Evolutionary conservation across 2,329 filamentous ascomycete species (phyloP).

Genomic region (Fusarium multiceps): DNA sequence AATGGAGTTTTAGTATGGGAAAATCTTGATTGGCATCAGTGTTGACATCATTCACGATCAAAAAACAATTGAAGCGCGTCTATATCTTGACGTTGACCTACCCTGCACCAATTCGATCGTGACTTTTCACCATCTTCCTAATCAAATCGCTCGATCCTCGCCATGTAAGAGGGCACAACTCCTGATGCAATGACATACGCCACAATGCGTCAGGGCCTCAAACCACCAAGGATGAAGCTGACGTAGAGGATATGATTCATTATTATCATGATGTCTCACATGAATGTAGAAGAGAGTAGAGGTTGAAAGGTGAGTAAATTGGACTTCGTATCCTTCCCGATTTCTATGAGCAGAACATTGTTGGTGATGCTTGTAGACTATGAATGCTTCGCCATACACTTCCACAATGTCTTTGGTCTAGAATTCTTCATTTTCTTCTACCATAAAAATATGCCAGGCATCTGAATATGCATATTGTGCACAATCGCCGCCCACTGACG

Average conservation of each 20-base stretch:
- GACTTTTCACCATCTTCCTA: constrained; percentile 5
- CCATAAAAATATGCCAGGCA: background rate
- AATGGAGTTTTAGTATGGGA: background rate
- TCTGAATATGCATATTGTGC: background rate
- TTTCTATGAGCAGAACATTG: too few relatives aligned
- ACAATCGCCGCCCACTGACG: background rate
- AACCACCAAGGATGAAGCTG: background rate
- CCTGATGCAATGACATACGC: constrained; percentile 10
- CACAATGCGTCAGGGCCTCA: constrained; percentile 1
- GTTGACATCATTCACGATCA: background rate
- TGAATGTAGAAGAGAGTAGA: background rate
- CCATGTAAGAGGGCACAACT: background rate
- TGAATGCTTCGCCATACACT: too few relatives aligned
- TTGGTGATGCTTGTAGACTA: too few relatives aligned
- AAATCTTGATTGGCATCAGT: background rate
- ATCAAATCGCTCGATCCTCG: background rate
- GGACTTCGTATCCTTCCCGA: too few relatives aligned
- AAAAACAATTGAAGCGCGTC: background rate
- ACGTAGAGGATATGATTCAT: constrained; percentile 14
- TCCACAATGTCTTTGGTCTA: too few relatives aligned
- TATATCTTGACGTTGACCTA: background rate
- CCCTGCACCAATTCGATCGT: constrained; percentile 10
- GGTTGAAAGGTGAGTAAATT: background rate
- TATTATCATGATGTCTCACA: constrained; percentile 13
- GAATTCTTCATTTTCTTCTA: too few relatives aligned